A percentile compares a stretch with the other conserved stretches of the same genome.
These are phyloP conservation scores for Brassica rapa DNA, from an alignment of 345 rosid species.

Conservation along the genomic window DNA sequence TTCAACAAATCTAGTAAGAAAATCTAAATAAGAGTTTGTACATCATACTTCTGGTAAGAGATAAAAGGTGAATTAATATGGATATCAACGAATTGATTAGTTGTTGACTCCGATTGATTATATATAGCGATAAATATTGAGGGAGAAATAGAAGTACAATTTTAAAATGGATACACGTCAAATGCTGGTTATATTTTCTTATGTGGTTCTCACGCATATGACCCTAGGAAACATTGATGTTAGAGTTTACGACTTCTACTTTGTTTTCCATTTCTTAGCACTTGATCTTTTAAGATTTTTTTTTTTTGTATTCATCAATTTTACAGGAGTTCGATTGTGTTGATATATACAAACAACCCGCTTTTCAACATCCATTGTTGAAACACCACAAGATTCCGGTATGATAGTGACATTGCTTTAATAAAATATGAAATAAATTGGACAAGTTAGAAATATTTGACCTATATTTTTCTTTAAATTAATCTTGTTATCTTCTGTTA, in stretches of 20 bases:
- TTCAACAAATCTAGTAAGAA: background rate
- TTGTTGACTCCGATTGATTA: background rate
- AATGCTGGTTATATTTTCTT: background rate
- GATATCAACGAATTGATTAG: background rate
- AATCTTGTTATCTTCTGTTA: background rate
- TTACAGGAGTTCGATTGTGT: constrained; percentile 24
- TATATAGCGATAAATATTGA: background rate
- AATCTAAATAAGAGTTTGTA: background rate
- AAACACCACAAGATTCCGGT: constrained; percentile 36
- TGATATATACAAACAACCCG: constrained; percentile 34
- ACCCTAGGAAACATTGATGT: background rate
- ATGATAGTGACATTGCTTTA: background rate
- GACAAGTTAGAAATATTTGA: background rate
- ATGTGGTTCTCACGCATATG: background rate
- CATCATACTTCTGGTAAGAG: background rate
- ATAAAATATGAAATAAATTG: background rate
- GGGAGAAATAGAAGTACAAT: background rate
- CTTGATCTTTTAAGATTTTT: background rate
- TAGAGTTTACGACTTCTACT: background rate
- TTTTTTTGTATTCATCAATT: background rate
- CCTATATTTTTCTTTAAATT: background rate
- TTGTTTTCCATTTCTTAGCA: background rate
- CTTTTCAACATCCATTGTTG: constrained; percentile 18
- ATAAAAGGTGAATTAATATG: background rate
- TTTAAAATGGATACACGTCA: background rate